A percentile compares a stretch with the other conserved stretches of the same genome.
phyloP scores from a whole-genome alignment of 2,329 filamentous ascomycete genomes.

The Lasiodiplodia sp. region DNA sequence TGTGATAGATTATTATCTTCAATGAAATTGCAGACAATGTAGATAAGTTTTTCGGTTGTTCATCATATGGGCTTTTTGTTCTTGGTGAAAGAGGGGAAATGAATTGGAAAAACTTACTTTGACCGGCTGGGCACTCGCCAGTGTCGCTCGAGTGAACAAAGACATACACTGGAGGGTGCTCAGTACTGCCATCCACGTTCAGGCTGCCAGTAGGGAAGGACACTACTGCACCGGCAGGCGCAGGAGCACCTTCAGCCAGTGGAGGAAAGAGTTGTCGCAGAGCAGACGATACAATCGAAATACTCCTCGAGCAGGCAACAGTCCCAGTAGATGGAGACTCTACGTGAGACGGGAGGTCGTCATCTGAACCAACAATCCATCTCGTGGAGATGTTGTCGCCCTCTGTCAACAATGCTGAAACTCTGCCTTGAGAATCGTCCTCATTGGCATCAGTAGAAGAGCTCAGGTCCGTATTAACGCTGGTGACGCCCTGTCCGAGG shows the following conservation, averaged over 20 bases:
- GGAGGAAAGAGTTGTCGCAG: slow-evolving; percentile 73
- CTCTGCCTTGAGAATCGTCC: slow-evolving; percentile 42
- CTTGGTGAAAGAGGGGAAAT: slow-evolving; percentile 30
- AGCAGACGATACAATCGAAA: slow-evolving; percentile 73
- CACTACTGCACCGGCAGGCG: slow-evolving; percentile 76
- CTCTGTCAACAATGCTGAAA: slow-evolving; percentile 61
- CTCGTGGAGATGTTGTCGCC: slow-evolving; percentile 65
- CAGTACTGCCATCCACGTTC: slow-evolving; percentile 47
- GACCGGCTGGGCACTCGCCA: slow-evolving; percentile 85
- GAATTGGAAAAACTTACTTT: slow-evolving; percentile 74
- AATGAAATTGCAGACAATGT: slow-evolving; percentile 97
- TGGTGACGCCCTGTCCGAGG: slow-evolving; percentile 71
- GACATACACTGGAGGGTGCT: slow-evolving; percentile 62
- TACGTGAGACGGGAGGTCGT: slow-evolving; percentile 39
- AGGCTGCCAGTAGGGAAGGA: slow-evolving; percentile 67
- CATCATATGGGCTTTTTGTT: slow-evolving; percentile 74
- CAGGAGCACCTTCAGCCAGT: slow-evolving; percentile 75
- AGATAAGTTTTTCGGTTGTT: slow-evolving; percentile 97
- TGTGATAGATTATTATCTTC: slow-evolving; percentile 90
- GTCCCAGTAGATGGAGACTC: slow-evolving; percentile 15
- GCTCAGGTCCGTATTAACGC: slow-evolving; percentile 32
- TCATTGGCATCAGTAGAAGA: slow-evolving; percentile 31
- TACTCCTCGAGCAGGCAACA: slow-evolving; percentile 39
- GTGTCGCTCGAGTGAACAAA: slow-evolving; percentile 87
- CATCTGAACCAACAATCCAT: slow-evolving; percentile 58